A percentile compares a stretch with the other conserved stretches of the same genome.
These are phyloP conservation scores for Colletotrichum sp. DNA, from an alignment of 2,329 filamentous ascomycete species.

Conservation along the genomic window DNA sequence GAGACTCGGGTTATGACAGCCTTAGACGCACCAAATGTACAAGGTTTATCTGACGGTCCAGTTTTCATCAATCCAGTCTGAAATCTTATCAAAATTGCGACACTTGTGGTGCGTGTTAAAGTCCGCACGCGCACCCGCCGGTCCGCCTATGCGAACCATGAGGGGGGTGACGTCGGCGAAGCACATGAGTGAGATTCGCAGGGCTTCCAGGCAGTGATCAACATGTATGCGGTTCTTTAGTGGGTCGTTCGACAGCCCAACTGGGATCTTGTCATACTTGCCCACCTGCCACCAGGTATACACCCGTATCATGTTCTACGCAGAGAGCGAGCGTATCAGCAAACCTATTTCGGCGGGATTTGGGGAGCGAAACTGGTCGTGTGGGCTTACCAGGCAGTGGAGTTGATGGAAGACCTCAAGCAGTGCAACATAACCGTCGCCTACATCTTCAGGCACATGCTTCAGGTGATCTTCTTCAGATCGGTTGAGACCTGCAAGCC, in stretches of 20 bases:
- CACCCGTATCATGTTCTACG: constrained; percentile 20
- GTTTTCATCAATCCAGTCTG: constrained; percentile 21
- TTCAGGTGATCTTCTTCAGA: neutral
- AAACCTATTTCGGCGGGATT: neutral
- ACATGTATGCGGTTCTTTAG: constrained; percentile 20
- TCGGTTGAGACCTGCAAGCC: neutral
- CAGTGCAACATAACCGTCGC: constrained; percentile 5
- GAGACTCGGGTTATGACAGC: neutral
- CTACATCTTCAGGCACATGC: neutral
- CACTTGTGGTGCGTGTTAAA: constrained; percentile 25
- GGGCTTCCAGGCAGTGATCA: constrained; percentile 22
- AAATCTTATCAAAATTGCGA: constrained; percentile 21
- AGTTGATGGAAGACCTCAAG: constrained; percentile 24
- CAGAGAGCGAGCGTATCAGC: neutral
- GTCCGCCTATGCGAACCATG: constrained; percentile 2
- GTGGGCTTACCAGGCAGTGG: constrained; percentile 16
- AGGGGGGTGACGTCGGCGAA: constrained; percentile 22
- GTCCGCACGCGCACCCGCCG: constrained; percentile 5
- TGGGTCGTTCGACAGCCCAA: constrained; percentile 1
- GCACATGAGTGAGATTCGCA: constrained; percentile 23
- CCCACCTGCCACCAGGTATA: constrained; percentile 16
- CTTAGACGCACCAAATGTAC: neutral
- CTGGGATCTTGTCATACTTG: constrained; percentile 4
- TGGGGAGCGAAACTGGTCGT: neutral
- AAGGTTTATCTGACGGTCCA: neutral